Conservation (phyloP, 129 eudicot genomes). For the Tagetes erecta region DNA sequence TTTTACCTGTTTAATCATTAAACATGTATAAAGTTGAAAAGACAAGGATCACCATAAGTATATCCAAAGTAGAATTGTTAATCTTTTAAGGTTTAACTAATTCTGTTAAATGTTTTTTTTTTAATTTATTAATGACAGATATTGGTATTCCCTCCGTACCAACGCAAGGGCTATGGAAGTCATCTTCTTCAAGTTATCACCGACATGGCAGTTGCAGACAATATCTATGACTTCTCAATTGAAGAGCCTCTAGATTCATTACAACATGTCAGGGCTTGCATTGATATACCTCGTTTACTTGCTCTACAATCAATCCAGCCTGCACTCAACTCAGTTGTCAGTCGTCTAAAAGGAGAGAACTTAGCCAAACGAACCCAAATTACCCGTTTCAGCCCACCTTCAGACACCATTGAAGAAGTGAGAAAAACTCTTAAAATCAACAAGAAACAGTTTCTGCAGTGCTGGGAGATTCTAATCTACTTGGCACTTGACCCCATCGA, state of each 20-base stretch:
- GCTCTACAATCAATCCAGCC: conserved; percentile 50
- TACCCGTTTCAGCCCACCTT: conserved; percentile 53
- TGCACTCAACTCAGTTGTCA: conserved; percentile 45
- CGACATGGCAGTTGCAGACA: conserved; percentile 54
- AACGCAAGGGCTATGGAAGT: conserved; percentile 76
- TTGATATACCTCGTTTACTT: conserved; percentile 77
- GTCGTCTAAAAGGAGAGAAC: conserved; percentile 59
- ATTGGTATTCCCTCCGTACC: conserved; percentile 78
- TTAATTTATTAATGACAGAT: conserved; percentile 47
- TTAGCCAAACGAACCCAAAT: conserved; percentile 54
- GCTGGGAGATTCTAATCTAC: conserved; percentile 88
- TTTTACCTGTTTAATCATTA: not conserved
- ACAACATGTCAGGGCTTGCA: conserved; percentile 73
- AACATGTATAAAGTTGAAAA: no score
- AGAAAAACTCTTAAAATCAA: conserved; percentile 73
- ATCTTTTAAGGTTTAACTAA: not conserved
- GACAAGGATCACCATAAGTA: not conserved
- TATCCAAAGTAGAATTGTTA: not conserved
- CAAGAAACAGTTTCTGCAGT: conserved; percentile 74
- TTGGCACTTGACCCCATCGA: conserved; percentile 59
- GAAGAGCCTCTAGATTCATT: conserved; percentile 94
- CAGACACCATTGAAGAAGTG: conserved; percentile 53
- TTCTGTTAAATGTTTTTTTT: conserved; percentile 2
- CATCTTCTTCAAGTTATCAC: conserved; percentile 59
- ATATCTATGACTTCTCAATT: conserved; percentile 68